Evolutionary conservation across 306 rosid genomes (phyloP).

Genomic region (Cucurbita maxima): DNA sequence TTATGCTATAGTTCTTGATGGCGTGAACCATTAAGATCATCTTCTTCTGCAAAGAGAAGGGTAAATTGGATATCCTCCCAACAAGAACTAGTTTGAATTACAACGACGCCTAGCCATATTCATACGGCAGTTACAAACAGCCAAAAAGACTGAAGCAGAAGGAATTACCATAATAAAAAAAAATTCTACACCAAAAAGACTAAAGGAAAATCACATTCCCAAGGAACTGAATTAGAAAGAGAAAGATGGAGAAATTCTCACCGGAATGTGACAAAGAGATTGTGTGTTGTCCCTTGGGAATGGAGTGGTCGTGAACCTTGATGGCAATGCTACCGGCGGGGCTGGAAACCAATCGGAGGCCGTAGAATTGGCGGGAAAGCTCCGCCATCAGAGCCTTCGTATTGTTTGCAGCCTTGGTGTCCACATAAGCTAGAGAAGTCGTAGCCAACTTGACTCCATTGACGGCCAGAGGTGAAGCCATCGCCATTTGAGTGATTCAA

Average conservation of each 20-base stretch:
- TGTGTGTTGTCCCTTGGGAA: constrained; percentile 25
- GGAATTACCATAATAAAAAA: neutral
- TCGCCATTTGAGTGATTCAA: neutral
- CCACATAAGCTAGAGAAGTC: neutral
- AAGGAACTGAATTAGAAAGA: neutral
- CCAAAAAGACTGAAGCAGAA: neutral
- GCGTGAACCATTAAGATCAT: neutral
- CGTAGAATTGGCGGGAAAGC: constrained; percentile 74
- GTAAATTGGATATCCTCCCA: neutral
- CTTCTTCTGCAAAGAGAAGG: neutral
- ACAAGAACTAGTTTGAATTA: neutral
- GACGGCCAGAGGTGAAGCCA: neutral
- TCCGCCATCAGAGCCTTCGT: constrained; percentile 57
- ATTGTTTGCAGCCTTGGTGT: constrained; percentile 34
- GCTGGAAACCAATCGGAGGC: constrained; percentile 78
- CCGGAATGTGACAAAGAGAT: constrained; percentile 1
- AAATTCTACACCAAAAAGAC: neutral
- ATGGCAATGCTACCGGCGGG: constrained; percentile 82
- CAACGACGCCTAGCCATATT: neutral
- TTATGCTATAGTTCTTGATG: neutral
- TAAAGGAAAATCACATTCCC: neutral
- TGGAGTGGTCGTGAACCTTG: constrained; percentile 59
- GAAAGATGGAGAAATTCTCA: neutral
- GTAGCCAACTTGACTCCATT: neutral
- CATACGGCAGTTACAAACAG: neutral